These are phyloP conservation scores for Epichloe typhina DNA, from an alignment of 2,329 filamentous ascomycete species.

Conservation along the genomic window DNA sequence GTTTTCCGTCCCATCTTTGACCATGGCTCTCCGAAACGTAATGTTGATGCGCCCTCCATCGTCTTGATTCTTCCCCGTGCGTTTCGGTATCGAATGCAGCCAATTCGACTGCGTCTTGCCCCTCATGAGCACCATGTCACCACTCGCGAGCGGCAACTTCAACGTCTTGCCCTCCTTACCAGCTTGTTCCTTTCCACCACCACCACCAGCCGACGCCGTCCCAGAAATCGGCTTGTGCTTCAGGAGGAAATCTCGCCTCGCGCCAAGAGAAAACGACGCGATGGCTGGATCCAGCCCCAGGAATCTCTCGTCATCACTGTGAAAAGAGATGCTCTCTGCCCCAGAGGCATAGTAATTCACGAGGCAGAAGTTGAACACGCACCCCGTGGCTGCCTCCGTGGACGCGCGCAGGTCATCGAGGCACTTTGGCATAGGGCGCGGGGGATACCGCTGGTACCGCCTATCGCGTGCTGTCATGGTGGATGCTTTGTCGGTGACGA, in stretches of 20 bases:
- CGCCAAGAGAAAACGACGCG: constrained; percentile 61
- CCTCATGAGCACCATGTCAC: constrained; percentile 71
- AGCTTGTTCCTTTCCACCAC: constrained; percentile 12
- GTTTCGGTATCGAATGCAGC: constrained; percentile 67
- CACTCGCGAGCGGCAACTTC: constrained; percentile 44
- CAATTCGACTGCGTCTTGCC: constrained; percentile 63
- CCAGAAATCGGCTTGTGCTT: constrained; percentile 54
- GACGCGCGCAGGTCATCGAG: constrained; percentile 48
- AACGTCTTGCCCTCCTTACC: constrained; percentile 24
- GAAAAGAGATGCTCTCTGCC: constrained; percentile 63
- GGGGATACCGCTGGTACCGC: constrained; percentile 39
- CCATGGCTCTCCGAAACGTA: constrained; percentile 59
- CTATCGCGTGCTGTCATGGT: constrained; percentile 33
- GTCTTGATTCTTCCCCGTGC: constrained; percentile 48
- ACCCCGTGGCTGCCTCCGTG: constrained; percentile 53
- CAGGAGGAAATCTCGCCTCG: constrained; percentile 61
- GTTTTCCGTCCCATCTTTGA: constrained; percentile 63
- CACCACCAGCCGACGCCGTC: constrained; percentile 12
- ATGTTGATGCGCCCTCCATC: constrained; percentile 62
- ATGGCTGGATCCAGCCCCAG: constrained; percentile 57
- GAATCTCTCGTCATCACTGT: constrained; percentile 71
- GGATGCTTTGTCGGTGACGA: constrained; percentile 31
- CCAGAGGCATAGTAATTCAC: constrained; percentile 77
- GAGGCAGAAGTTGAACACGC: constrained; percentile 63
- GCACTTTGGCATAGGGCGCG: constrained; percentile 58